These are phyloP conservation scores for Taphrina wiesneri DNA, from an alignment of 1,139 yeast species.

Conservation along the genomic window DNA sequence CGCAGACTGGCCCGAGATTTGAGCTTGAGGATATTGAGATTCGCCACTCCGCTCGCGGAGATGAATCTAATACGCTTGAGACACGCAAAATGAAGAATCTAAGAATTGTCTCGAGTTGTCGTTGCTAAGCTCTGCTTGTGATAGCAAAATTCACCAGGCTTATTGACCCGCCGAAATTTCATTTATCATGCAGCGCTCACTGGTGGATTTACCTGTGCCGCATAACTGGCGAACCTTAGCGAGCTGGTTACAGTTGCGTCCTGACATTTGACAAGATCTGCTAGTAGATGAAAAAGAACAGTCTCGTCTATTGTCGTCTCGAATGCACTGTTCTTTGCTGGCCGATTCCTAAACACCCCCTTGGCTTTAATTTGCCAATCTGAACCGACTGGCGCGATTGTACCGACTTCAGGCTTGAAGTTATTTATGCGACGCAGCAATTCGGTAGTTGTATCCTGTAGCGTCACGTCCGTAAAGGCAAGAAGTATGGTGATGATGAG, in stretches of 20 bases:
- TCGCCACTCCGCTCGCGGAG: no score
- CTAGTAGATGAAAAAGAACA: neutral
- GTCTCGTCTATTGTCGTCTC: neutral
- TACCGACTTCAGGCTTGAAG: neutral
- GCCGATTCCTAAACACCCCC: neutral
- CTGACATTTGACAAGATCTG: neutral
- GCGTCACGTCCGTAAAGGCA: neutral
- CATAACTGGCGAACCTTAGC: neutral
- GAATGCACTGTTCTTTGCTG: neutral
- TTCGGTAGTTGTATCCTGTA: neutral
- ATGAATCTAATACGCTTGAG: no score
- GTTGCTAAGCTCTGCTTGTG: no score
- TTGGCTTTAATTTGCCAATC: neutral
- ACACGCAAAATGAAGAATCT: no score
- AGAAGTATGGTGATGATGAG: neutral
- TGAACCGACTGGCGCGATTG: neutral
- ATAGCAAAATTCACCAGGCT: no score
- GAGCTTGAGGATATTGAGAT: no score
- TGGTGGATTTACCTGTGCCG: neutral
- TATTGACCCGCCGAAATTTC: no score
- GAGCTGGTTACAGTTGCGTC: neutral
- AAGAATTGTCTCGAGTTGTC: no score
- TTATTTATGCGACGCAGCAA: neutral
- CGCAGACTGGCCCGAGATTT: neutral
- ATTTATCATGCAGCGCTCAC: neutral